These are phyloP conservation scores for Begonia fuchsioides DNA, from an alignment of 306 rosid species.

Conservation along the genomic window DNA sequence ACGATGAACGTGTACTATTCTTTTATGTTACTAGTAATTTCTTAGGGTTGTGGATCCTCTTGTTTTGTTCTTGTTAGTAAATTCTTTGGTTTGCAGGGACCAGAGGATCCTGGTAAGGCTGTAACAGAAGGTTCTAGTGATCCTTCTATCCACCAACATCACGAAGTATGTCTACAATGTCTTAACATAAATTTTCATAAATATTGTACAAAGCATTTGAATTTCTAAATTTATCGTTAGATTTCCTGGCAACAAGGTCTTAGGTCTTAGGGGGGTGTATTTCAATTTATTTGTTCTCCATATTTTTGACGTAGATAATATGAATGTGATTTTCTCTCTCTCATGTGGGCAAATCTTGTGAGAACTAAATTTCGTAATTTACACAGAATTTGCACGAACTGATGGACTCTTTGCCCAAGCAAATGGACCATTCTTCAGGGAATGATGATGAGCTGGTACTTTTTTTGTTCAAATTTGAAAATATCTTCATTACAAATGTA, in stretches of 20 bases:
- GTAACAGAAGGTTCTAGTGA: constrained; percentile 38
- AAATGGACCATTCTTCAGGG: constrained; percentile 13
- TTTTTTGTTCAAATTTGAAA: neutral
- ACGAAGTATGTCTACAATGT: constrained; percentile 31
- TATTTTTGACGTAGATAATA: neutral
- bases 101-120: constrained; percentile 33
- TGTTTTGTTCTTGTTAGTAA: constrained; percentile 18
- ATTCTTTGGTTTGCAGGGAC: constrained; percentile 33
- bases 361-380: too few relatives aligned
- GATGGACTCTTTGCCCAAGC: constrained; percentile 27
- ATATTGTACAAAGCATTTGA: neutral
- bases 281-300: neutral
- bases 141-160: constrained; percentile 32
- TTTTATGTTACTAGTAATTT: constrained; percentile 10
- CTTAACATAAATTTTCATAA: constrained; percentile 2
- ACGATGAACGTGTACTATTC: constrained; percentile 42
- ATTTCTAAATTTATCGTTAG: neutral
- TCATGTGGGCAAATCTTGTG: too few relatives aligned
- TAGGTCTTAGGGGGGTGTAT: too few relatives aligned
- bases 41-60: constrained; percentile 4
- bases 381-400: constrained; percentile 9
- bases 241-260: neutral
- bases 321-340: constrained; percentile 14
- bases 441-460: constrained; percentile 68
- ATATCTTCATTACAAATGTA: too few relatives aligned